These are phyloP conservation scores for Apiospora phragmitis DNA, from an alignment of 2,329 filamentous ascomycete species.

Conservation along the genomic window DNA sequence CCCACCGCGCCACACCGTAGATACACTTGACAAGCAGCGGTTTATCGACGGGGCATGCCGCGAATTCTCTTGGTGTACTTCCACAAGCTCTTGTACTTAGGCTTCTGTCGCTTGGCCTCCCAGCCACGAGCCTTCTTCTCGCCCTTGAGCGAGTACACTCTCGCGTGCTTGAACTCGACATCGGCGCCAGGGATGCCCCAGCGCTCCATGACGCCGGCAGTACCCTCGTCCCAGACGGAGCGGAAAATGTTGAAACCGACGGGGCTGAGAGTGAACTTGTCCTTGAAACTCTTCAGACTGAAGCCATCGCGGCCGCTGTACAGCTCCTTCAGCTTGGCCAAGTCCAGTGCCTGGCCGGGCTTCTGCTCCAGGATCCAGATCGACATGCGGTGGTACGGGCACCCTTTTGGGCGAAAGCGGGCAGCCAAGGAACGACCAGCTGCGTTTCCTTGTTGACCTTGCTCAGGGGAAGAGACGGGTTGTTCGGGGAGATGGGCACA, in stretches of 20 bases:
- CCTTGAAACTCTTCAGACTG: conserved; percentile 72
- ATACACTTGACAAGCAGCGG: not conserved
- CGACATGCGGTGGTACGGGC: conserved; percentile 84
- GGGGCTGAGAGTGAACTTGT: conserved; percentile 67
- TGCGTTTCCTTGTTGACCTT: conserved; percentile 61
- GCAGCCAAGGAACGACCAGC: conserved; percentile 77
- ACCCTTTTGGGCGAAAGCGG: conserved; percentile 86
- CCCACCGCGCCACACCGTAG: not conserved
- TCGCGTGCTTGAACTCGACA: conserved; percentile 81
- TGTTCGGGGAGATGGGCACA: conserved; percentile 53
- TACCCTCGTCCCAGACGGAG: conserved; percentile 85
- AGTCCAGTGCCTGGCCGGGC: conserved; percentile 58
- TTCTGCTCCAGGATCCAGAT: conserved; percentile 83
- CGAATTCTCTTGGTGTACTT: conserved; percentile 64
- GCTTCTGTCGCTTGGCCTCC: conserved; percentile 65
- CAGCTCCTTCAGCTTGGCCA: conserved; percentile 54
- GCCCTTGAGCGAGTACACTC: conserved; percentile 66
- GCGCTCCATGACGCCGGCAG: conserved; percentile 84
- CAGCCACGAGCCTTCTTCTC: conserved; percentile 63
- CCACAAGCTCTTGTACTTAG: conserved; percentile 65
- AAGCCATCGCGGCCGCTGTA: conserved; percentile 65
- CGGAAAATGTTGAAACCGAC: conserved; percentile 89
- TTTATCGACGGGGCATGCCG: conserved; percentile 16
- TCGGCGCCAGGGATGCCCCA: conserved; percentile 74
- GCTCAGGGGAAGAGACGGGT: conserved; percentile 64